phyloP scores from a whole-genome alignment of 345 rosid genomes.

The Camelina hispida region DNA sequence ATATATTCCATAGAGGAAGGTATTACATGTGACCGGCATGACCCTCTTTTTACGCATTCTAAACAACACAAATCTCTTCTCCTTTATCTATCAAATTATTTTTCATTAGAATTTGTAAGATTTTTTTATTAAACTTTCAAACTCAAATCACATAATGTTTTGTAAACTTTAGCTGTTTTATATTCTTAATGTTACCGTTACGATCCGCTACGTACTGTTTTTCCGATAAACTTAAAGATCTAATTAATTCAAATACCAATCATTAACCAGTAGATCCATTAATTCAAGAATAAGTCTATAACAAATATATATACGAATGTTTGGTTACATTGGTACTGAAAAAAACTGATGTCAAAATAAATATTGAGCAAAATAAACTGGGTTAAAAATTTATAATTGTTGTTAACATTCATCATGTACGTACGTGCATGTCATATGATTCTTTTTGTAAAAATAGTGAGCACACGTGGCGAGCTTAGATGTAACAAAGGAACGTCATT shows the following conservation, averaged over 20 bases:
- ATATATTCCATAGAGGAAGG: background rate
- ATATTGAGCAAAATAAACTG: no score
- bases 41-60: constrained; percentile 11
- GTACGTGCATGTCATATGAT: no score
- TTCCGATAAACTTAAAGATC: no score
- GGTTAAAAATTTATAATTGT: no score
- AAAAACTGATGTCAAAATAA: no score
- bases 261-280: no score
- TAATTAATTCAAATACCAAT: no score
- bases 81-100: background rate
- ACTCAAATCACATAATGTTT: background rate
- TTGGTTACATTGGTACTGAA: no score
- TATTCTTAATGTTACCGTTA: background rate
- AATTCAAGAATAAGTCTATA: no score
- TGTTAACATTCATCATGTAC: no score
- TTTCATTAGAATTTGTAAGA: background rate
- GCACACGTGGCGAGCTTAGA: background rate
- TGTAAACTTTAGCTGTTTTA: background rate
- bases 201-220: no score
- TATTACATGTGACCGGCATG: constrained; percentile 29
- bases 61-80: background rate
- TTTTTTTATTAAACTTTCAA: background rate
- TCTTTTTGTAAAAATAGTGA: background rate
- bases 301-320: no score
- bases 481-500: background rate